These are phyloP conservation scores for Colletotrichum sp. DNA, from an alignment of 2,329 filamentous ascomycete species.

Conservation along the genomic window DNA sequence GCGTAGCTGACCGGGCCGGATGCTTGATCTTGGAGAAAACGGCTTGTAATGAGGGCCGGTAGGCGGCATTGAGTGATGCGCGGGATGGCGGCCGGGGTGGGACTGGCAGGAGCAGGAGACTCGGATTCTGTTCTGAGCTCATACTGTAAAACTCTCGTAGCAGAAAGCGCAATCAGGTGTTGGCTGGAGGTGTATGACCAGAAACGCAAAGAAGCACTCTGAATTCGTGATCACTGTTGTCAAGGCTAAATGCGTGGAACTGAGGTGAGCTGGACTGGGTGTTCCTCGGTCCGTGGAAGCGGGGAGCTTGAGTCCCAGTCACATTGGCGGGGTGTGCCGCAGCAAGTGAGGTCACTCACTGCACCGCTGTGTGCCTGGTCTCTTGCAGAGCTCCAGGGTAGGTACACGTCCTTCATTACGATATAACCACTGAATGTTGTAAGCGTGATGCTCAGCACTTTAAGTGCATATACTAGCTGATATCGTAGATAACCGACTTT, in stretches of 20 bases:
- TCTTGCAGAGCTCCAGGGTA: neutral
- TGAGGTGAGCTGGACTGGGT: neutral
- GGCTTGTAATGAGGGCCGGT: conserved; percentile 61
- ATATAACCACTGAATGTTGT: neutral
- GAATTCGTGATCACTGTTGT: neutral
- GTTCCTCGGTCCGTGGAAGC: neutral
- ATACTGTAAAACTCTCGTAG: neutral
- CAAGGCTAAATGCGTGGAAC: neutral
- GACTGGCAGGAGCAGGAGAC: conserved; percentile 67
- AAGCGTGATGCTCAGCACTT: neutral
- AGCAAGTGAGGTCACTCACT: neutral
- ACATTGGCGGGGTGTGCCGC: neutral
- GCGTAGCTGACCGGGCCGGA: conserved; percentile 36
- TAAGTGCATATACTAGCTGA: neutral
- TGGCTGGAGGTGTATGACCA: neutral
- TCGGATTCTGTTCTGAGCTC: conserved; percentile 37
- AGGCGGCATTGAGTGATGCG: conserved; percentile 60
- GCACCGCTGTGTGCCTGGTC: neutral
- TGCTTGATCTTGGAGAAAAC: conserved; percentile 55
- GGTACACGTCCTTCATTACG: neutral
- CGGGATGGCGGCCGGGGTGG: conserved; percentile 62
- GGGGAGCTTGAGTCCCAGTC: neutral
- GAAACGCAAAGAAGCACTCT: neutral
- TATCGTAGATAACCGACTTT: neutral
- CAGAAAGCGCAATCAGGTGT: neutral